phyloP scores from a whole-genome alignment of 2,329 filamentous ascomycete genomes.

The Colletotrichum chlorophyti region DNA sequence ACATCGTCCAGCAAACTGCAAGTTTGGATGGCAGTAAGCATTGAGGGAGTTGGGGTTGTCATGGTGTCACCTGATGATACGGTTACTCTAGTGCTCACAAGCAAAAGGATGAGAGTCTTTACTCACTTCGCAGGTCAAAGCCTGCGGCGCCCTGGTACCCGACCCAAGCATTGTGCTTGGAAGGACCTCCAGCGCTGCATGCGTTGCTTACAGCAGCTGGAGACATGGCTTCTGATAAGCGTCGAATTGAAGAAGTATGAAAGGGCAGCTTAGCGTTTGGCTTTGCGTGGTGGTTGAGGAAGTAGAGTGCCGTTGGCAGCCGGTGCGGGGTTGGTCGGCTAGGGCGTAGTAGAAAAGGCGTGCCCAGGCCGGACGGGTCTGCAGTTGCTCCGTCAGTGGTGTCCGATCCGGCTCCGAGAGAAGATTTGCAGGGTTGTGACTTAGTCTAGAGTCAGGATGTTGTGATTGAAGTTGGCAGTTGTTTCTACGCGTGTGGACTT shows the following conservation, averaged over 20 bases:
- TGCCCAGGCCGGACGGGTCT: constrained; percentile 1
- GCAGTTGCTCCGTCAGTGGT: constrained; percentile 5
- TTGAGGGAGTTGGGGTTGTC: constrained; percentile 79
- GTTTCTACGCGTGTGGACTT: no score
- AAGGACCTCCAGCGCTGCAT: neutral
- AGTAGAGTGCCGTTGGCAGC: neutral
- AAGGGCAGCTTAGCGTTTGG: neutral
- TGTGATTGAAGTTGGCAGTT: no score
- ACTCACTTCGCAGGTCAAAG: constrained; percentile 48
- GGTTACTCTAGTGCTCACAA: neutral
- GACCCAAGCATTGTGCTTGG: constrained; percentile 39
- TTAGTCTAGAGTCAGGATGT: no score
- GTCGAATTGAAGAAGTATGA: neutral
- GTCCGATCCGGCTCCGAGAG: constrained; percentile 10
- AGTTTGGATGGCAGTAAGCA: constrained; percentile 80
- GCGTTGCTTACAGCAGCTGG: neutral
- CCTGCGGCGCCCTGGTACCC: constrained; percentile 45
- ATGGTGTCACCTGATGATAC: constrained; percentile 54
- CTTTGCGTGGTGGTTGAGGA: neutral
- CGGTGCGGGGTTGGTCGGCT: constrained; percentile 15
- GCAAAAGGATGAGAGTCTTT: neutral
- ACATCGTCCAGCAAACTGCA: constrained; percentile 86
- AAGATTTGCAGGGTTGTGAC: neutral
- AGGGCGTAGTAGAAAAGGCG: constrained; percentile 5
- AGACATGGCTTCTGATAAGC: constrained; percentile 3